Evolutionary conservation across 352 stramenopile species (phyloP), one percentile per base, ranked within the genome.

Genomic region (Peronospora farinosa): DNA sequence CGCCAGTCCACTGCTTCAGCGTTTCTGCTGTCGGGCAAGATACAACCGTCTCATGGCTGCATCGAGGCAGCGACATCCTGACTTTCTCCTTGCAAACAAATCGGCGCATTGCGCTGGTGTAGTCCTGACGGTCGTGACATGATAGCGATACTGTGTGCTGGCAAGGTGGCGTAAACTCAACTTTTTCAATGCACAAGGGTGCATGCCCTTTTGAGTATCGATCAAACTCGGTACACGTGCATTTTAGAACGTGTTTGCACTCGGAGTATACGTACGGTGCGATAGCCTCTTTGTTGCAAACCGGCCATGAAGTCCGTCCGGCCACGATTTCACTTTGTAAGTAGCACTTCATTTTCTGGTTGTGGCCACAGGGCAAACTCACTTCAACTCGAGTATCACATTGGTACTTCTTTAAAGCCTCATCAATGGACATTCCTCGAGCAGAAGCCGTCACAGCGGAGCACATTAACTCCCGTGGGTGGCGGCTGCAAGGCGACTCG

Each of bases 221-320:
- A 45, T 88, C 66, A 10, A 78, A 85, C 11, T 90, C 60, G n/a
- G 58, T 63, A 35, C 84, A 95, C 1, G 54, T 81, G 45, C 82
- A 87, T n/a, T 60, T 57, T 9, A 71, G 32, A 39, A 70, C 52
- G 43, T 92, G 84, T 42, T 85, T 86, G 51, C 84, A 95, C 13
- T 72, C 67, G 0, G 72, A 54, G 42, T 92, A 89, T 2, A 89
- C 51, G 42, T 68, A 92, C 7, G 84, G 84, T 2, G 60, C 54
- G 27, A 86, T 69, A 1, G 80, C 67, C 42, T 72, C 47, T 43
- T 85, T 67, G 5, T 61, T 78, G 48, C 84, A 95, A 12, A 42
- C 36, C 0, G 81, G 81, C 63, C 77, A 91, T 0, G 28, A 21
- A 5, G 19, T 28, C 6, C 38, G 54, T 10, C 58, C 54, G 9